phyloP scores from a whole-genome alignment of 129 eudicot species.

The Scalesia atractyloides region DNA sequence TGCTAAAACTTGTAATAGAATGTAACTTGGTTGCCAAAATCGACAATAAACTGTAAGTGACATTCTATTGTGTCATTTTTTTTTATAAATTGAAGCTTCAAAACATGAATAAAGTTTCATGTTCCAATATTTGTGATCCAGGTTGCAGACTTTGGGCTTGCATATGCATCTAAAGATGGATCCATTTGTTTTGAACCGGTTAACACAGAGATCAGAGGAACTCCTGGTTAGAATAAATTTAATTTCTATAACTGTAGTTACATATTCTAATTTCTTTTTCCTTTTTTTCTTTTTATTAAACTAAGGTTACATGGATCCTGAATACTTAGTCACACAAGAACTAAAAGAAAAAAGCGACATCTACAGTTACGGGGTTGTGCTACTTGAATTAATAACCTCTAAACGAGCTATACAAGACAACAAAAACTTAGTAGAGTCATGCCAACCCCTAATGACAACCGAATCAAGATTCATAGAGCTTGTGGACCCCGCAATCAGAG shows the following conservation, averaged over 20 bases:
- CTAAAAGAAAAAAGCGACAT: slow-evolving; percentile 91
- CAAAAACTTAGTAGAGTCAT: slow-evolving; percentile 76
- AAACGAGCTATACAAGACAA: slow-evolving; percentile 77
- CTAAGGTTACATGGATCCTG: slow-evolving; percentile 97
- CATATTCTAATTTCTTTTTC: slow-evolving; percentile 12
- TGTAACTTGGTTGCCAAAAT: slow-evolving; percentile 1
- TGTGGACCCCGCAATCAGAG: slow-evolving; percentile 65
- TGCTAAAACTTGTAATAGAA: not conserved
- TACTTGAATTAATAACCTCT: slow-evolving; percentile 73
- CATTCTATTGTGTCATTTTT: not conserved
- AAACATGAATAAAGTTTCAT: not conserved
- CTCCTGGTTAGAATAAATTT: slow-evolving; percentile 67
- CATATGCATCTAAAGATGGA: slow-evolving; percentile 86
- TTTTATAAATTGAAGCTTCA: not conserved
- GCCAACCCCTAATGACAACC: slow-evolving; percentile 51
- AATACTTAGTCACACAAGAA: slow-evolving; percentile 74
- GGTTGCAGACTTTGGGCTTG: slow-evolving; percentile 99
- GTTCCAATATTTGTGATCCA: slow-evolving; percentile 37
- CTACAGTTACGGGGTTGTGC: slow-evolving; percentile 89
- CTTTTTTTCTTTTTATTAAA: not conserved
- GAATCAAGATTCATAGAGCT: slow-evolving; percentile 65
- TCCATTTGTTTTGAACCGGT: slow-evolving; percentile 89
- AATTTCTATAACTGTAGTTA: slow-evolving; percentile 5
- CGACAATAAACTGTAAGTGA: not conserved
- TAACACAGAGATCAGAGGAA: slow-evolving; percentile 89